Conservation (phyloP, 345 rosid genomes). For the Eucalyptus tenuipes region DNA sequence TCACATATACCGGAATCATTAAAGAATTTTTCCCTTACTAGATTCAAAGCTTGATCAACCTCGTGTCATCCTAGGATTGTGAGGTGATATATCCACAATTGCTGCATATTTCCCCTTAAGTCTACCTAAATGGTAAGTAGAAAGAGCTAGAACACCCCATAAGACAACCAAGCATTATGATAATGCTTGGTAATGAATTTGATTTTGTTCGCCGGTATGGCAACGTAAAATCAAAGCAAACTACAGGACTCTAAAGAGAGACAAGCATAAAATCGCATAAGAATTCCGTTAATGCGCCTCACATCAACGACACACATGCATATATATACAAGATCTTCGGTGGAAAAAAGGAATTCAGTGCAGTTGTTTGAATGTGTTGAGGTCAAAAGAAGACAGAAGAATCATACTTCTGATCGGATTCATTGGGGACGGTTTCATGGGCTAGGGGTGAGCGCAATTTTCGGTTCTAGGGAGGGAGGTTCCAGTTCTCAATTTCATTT, state of each 20-base stretch:
- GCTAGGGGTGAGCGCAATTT: too few relatives aligned
- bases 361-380: not conserved
- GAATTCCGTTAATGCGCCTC: not conserved
- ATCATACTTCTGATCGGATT: rapidly evolving
- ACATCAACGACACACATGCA: not conserved
- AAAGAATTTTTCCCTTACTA: not conserved
- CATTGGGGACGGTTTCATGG: too few relatives aligned
- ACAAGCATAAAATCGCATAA: too few relatives aligned
- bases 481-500: too few relatives aligned
- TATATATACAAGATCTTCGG: not conserved
- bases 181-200: not conserved
- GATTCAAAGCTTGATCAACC: not conserved
- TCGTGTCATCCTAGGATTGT: not conserved
- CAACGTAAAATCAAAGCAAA: too few relatives aligned
- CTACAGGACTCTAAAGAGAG: too few relatives aligned
- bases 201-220: not conserved
- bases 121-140: not conserved
- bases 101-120: not conserved
- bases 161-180: not conserved
- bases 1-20: not conserved
- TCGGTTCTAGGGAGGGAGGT: too few relatives aligned
- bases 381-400: not conserved
- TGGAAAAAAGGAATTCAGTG: not conserved
- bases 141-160: not conserved
- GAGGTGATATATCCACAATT: not conserved